Base-by-base conservation (phyloP, 495 filamentous ascomycete species). In the Melanomma pulvis-pyrius region DNA sequence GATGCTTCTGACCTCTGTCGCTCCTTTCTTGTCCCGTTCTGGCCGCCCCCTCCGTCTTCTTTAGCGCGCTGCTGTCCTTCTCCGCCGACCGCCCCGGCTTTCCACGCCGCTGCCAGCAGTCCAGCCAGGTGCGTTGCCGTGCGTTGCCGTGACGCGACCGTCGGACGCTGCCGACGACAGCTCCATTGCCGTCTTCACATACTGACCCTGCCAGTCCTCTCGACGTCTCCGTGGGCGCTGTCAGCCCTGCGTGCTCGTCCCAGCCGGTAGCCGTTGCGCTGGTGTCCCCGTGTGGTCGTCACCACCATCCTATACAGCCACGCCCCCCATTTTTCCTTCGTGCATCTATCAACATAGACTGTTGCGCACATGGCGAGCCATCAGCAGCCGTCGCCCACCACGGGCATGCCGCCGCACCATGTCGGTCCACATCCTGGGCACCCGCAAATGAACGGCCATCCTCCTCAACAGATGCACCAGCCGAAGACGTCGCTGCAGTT, bases 401-500 rank as follows among this genome's bases (percentile, higher is more conserved):
- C 67, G 26, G 70, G 67, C 57, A 59, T 74, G 61, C 67, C 67
- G 47, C 63, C 57, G 17, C 73, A 70, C 51, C 70, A 74, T 67
- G 70, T 63, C 69, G 65, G 41, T 41, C 39, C 75, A 29, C 41
- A 62, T 62, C 29, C 71, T 48, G 65, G 58, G 34, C 72, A 74
- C 34, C 62, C 62, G 32, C 71, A 73, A 41, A 13, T 60, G 22
- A 74, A 74, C 52, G 72, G 72, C 15, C 69, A 72, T 56, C 62
- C 50, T 24, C 73, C 66, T n/a, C n/a, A n/a, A 48, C 58, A 85
- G 69, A 84, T 83, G 60, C 76, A 82, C 48, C 82, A 82, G 67
- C 81, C 76, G 47, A 83, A 72, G 59, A 82, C 81, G 59, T 82
- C 84, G 7, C 81, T 85, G 26, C 85, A 89, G 66, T 84, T 85